Conservation (phyloP, 257 asterid species). For the Thymus mandschuricus region DNA sequence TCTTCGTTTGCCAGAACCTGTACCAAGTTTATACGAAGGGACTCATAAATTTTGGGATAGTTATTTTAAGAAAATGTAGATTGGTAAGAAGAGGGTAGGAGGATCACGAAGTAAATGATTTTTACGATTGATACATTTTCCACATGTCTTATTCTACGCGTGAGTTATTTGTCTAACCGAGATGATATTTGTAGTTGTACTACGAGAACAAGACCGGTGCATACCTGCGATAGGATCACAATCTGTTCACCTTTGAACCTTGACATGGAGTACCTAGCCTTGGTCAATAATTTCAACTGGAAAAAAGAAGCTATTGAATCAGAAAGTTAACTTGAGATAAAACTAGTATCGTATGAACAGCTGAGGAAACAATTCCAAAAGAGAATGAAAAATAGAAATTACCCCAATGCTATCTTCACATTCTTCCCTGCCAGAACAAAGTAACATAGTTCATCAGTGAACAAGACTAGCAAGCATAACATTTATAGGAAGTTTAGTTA, state of each 20-base stretch:
- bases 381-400: slow-evolving; percentile 6
- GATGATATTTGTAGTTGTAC: too few species aligned
- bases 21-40: neutral
- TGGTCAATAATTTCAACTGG: slow-evolving; percentile 82
- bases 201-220: slow-evolving; percentile 17
- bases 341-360: slow-evolving; percentile 1
- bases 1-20: slow-evolving; percentile 96
- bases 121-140: too few species aligned
- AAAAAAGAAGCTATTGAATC: slow-evolving; percentile 31
- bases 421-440: slow-evolving; percentile 69
- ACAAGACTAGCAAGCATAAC: slow-evolving; percentile 3
- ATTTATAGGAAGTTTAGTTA: neutral
- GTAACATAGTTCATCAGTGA: slow-evolving; percentile 20
- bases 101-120: too few species aligned
- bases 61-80: too few species aligned
- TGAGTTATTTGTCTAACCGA: too few species aligned
- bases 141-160: too few species aligned
- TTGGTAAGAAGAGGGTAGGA: too few species aligned
- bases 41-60: neutral
- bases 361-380: neutral
- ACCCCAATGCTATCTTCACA: slow-evolving; percentile 94
- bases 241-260: slow-evolving; percentile 86
- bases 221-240: slow-evolving; percentile 90
- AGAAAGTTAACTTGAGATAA: slow-evolving; percentile 25
- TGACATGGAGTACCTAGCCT: slow-evolving; percentile 87